Conservation (phyloP, 257 asterid species). For the Gentiana straminea region DNA sequence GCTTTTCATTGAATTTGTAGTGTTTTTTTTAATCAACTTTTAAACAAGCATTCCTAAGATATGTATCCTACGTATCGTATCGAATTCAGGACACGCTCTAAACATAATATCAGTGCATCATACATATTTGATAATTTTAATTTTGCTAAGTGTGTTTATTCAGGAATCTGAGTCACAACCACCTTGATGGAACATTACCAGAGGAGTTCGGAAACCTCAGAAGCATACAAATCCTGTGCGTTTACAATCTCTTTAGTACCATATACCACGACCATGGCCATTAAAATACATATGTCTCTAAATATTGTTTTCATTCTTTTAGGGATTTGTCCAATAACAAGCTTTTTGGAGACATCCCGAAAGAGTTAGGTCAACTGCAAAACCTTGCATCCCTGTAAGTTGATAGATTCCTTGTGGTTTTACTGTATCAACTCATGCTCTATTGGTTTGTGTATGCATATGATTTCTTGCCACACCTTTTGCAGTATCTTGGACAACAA, state of each 20-base stretch:
- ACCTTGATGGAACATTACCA: constrained; percentile 56
- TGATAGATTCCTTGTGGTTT: neutral
- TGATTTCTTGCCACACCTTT: constrained; percentile 1
- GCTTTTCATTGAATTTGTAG: no score
- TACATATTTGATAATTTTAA: neutral
- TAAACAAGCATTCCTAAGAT: no score
- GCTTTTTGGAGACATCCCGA: constrained; percentile 57
- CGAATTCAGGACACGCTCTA: no score
- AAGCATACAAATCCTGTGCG: constrained; percentile 81
- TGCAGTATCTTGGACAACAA: constrained; percentile 70
- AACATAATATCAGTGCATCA: no score
- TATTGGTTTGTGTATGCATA: no score
- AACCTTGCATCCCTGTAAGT: constrained; percentile 67
- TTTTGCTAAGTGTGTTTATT: neutral
- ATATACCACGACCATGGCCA: neutral
- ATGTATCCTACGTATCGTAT: no score
- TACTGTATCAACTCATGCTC: no score
- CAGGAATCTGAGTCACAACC: constrained; percentile 82
- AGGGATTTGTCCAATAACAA: constrained; percentile 84
- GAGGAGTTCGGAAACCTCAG: constrained; percentile 70
- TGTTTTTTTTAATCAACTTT: no score
- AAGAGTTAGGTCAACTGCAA: constrained; percentile 85
- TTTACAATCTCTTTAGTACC: neutral
- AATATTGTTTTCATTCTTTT: neutral
- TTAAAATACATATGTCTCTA: no score